phyloP scores from a whole-genome alignment of 805 yeast genomes.

The Saccharomycopsis sp. region DNA sequence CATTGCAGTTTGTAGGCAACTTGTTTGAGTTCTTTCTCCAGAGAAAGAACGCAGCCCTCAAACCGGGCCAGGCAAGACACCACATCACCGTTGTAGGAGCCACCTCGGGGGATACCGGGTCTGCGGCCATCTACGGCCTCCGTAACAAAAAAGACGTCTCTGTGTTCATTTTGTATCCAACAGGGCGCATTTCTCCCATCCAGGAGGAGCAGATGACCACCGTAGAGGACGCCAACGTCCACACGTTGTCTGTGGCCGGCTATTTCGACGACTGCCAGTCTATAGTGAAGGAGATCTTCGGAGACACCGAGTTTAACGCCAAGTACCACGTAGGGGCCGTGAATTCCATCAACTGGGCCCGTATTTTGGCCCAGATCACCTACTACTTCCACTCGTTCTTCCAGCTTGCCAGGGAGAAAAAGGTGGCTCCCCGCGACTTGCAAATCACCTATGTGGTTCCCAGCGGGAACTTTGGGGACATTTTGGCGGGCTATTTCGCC shows the following conservation, averaged over 20 bases:
- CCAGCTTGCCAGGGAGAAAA: conserved; percentile 44
- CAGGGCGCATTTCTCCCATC: conserved; percentile 94
- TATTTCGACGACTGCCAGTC: conserved; percentile 99
- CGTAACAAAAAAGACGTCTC: conserved; percentile 97
- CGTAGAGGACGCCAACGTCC: conserved; percentile 86
- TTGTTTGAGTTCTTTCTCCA: conserved; percentile 85
- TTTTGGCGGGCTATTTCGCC: conserved; percentile 93
- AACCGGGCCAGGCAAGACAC: conserved; percentile 56
- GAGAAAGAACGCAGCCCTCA: conserved; percentile 55
- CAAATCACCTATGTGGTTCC: conserved; percentile 87
- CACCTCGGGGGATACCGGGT: conserved; percentile 98
- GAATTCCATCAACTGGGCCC: conserved; percentile 98
- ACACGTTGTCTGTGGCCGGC: conserved; percentile 90
- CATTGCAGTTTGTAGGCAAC: conserved; percentile 96
- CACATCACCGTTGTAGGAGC: conserved; percentile 96
- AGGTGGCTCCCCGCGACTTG: conserved; percentile 29
- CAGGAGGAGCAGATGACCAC: conserved; percentile 99
- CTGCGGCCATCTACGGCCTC: conserved; percentile 97
- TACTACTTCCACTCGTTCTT: conserved; percentile 93
- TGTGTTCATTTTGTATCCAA: conserved; percentile 92
- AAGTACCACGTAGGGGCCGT: conserved; percentile 96
- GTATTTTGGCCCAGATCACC: conserved; percentile 95
- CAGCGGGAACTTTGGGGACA: conserved; percentile 97
- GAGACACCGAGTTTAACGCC: conserved; percentile 79
- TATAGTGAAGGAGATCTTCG: conserved; percentile 86